Evolutionary conservation across 176 grass and related monocot species (phyloP).

Genomic region (Triticum dicoccoides): DNA sequence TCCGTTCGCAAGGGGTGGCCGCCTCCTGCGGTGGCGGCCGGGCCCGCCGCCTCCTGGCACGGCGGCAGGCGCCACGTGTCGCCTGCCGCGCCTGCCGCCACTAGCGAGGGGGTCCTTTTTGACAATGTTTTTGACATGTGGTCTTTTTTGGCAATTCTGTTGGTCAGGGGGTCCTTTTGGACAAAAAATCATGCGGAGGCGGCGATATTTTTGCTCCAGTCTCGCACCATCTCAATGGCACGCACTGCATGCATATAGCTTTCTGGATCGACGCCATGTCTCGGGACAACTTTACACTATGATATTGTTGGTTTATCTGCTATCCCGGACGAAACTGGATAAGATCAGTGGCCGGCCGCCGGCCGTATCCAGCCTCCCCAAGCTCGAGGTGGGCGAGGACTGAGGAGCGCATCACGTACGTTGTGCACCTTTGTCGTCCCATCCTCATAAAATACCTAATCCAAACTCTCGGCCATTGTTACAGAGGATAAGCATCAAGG

Average conservation of each 20-base stretch:
- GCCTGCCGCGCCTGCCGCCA: too few relatives aligned
- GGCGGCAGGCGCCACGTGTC: too few relatives aligned
- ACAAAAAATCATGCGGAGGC: background rate
- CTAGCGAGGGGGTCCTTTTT: too few relatives aligned
- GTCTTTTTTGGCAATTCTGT: too few relatives aligned
- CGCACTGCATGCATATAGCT: background rate
- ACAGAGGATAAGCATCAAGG: conserved; percentile 35
- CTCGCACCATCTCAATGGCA: background rate
- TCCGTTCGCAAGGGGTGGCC: too few relatives aligned
- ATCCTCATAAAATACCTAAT: background rate
- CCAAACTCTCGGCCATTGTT: conserved; percentile 1
- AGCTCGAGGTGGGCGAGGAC: background rate
- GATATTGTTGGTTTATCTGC: background rate
- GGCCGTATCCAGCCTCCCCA: background rate
- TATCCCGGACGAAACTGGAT: conserved; percentile 20
- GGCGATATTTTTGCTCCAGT: background rate
- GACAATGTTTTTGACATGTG: too few relatives aligned
- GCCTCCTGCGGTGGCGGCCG: too few relatives aligned
- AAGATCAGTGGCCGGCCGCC: conserved; percentile 22
- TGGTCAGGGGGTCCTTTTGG: too few relatives aligned
- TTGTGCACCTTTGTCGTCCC: conserved; percentile 1
- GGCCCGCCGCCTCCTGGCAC: too few relatives aligned
- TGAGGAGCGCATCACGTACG: background rate
- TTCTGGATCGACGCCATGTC: background rate
- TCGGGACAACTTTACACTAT: background rate